Conservation (phyloP, 495 filamentous ascomycete genomes). For the Bacidia gigantensis region DNA sequence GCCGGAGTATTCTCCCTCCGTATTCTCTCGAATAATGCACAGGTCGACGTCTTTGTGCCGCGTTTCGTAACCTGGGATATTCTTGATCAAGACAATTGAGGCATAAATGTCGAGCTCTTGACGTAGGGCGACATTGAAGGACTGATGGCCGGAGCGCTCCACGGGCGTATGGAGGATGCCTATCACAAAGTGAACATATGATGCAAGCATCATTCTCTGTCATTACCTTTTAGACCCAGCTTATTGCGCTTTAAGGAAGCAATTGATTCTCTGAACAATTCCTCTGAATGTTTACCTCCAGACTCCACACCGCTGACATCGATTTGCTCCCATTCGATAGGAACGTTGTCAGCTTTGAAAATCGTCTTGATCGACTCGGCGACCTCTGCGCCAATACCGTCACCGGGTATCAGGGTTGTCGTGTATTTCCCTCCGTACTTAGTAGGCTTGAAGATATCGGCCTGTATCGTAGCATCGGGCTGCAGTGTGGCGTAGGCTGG, state of each 20-base stretch:
- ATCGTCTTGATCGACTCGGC: conserved; percentile 96
- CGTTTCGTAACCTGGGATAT: conserved; percentile 95
- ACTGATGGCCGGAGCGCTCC: conserved; percentile 92
- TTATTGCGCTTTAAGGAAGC: conserved; percentile 95
- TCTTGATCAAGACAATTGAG: conserved; percentile 95
- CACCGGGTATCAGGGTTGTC: conserved; percentile 91
- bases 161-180: conserved; percentile 93
- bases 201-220: not conserved
- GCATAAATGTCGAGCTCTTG: conserved; percentile 99
- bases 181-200: conserved; percentile 17
- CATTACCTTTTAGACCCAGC: conserved; percentile 86
- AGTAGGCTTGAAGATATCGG: conserved; percentile 93
- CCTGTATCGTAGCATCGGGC: conserved; percentile 52
- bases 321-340: conserved; percentile 96
- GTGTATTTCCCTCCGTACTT: conserved; percentile 99
- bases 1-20: conserved; percentile 97
- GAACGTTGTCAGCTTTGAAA: conserved; percentile 98
- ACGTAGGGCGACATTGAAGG: conserved; percentile 96
- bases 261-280: conserved; percentile 87
- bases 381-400: conserved; percentile 96
- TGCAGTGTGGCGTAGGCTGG: conserved; percentile 2
- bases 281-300: conserved; percentile 78
- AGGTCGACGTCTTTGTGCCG: conserved; percentile 94
- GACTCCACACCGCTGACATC: conserved; percentile 87
- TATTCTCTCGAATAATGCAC: conserved; percentile 99